Percentiles rank a stretch among this genome's conserved stretches.
Evolutionary conservation across 768 basidiomycete species (phyloP).

Genomic region (Clavaria fumosa): DNA sequence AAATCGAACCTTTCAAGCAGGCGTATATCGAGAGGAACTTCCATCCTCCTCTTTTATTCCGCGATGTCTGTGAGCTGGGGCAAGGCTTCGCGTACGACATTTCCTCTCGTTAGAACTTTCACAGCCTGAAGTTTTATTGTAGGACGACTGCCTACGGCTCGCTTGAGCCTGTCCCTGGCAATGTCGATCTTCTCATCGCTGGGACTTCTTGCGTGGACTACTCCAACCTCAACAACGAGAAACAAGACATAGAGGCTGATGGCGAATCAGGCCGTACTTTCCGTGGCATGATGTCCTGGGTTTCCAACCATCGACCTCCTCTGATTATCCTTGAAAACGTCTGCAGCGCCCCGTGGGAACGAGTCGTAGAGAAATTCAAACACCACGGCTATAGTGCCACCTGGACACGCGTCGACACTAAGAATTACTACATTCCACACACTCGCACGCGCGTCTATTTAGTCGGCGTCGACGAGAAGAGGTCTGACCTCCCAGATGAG

Average conservation of each 20-base stretch:
- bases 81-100: conserved; percentile 52
- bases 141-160: conserved; percentile 91
- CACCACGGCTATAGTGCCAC: conserved; percentile 62
- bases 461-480: conserved; percentile 54
- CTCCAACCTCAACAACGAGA: conserved; percentile 87
- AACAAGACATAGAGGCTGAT: conserved; percentile 75
- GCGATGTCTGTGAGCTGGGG: conserved; percentile 87
- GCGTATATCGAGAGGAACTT: conserved; percentile 97
- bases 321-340: conserved; percentile 95
- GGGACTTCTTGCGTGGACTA: conserved; percentile 97
- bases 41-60: conserved; percentile 78
- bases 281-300: conserved; percentile 90
- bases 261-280: conserved; percentile 93
- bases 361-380: conserved; percentile 63
- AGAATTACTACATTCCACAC: conserved; percentile 87
- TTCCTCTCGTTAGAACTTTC: conserved; percentile 1
- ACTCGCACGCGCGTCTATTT: conserved; percentile 86
- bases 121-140: conserved; percentile 3
- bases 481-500: conserved; percentile 41
- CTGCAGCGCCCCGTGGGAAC: conserved; percentile 74
- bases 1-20: conserved; percentile 95
- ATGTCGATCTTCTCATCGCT: conserved; percentile 82
- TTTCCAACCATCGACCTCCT: conserved; percentile 70
- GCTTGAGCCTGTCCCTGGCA: conserved; percentile 69
- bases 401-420: conserved; percentile 61